A percentile compares a stretch with the other conserved stretches of the same genome.
These are phyloP conservation scores for Scedosporium boydii DNA, from an alignment of 2,329 filamentous ascomycete genomes.

Conservation along the genomic window DNA sequence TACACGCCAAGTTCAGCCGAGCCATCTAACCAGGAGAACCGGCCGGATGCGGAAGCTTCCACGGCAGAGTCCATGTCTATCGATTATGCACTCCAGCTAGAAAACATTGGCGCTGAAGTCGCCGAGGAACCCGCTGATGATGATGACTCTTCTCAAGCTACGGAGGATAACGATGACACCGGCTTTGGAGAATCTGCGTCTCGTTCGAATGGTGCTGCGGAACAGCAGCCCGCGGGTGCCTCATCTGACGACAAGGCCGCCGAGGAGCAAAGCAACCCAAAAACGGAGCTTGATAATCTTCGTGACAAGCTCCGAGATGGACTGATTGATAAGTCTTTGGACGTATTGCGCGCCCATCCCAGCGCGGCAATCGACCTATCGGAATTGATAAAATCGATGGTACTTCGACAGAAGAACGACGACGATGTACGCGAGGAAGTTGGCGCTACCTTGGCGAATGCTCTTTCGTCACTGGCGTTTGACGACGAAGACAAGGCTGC, in stretches of 20 bases:
- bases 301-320: constrained; percentile 63
- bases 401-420: constrained; percentile 47
- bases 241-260: constrained; percentile 5
- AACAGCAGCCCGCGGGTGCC: constrained; percentile 13
- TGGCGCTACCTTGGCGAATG: constrained; percentile 73
- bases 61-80: constrained; percentile 22
- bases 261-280: constrained; percentile 33
- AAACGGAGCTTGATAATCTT: constrained; percentile 72
- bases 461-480: constrained; percentile 60
- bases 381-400: constrained; percentile 71
- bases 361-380: constrained; percentile 84
- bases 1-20: constrained; percentile 21
- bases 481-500: constrained; percentile 58
- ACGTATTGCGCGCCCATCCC: constrained; percentile 80
- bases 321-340: constrained; percentile 81
- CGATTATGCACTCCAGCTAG: constrained; percentile 15
- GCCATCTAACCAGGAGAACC: neutral
- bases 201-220: constrained; percentile 13
- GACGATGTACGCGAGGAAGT: constrained; percentile 55
- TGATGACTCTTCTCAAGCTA: constrained; percentile 8
- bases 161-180: constrained; percentile 9
- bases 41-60: neutral
- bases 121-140: constrained; percentile 16
- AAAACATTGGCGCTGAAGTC: neutral
- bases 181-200: constrained; percentile 9